A percentile compares a stretch with the other conserved stretches of the same genome.
Evolutionary conservation across 805 yeast genomes (phyloP).

Genomic region (Starmerella tilneyi): DNA sequence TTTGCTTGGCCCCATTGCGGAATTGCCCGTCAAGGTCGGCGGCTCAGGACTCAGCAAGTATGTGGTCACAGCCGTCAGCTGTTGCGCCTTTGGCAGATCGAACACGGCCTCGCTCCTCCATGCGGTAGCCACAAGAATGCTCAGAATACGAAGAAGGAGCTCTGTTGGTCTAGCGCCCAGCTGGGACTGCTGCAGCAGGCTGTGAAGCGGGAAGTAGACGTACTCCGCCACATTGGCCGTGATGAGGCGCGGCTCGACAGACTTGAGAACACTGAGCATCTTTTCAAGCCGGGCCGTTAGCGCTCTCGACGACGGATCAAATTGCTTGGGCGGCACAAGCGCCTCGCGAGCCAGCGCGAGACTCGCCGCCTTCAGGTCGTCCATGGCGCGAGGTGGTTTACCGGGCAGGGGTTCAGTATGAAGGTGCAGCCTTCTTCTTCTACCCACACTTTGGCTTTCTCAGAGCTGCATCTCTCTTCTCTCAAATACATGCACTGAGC

Average conservation of each 20-base stretch:
- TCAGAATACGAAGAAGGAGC: constrained; percentile 37
- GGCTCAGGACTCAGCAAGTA: constrained; percentile 26
- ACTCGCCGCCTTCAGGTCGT: constrained; percentile 16
- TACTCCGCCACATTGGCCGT: constrained; percentile 42
- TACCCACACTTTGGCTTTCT: too few species aligned
- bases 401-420: too few species aligned
- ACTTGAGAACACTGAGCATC: neutral
- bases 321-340: constrained; percentile 15
- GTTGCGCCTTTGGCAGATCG: constrained; percentile 22
- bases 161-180: constrained; percentile 41
- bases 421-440: too few species aligned
- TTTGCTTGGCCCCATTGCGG: neutral
- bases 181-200: constrained; percentile 40
- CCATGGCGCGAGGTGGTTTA: constrained; percentile 10
- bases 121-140: constrained; percentile 32
- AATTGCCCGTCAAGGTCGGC: neutral
- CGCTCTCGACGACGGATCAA: constrained; percentile 7
- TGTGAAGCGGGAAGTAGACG: constrained; percentile 50
- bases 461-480: too few species aligned
- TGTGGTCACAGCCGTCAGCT: constrained; percentile 24
- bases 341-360: constrained; percentile 21
- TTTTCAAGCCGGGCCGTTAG: constrained; percentile 5
- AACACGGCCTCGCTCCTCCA: constrained; percentile 18
- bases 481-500: too few species aligned
- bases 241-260: neutral